phyloP scores from a whole-genome alignment of 306 rosid species.

The Prunus davidiana region DNA sequence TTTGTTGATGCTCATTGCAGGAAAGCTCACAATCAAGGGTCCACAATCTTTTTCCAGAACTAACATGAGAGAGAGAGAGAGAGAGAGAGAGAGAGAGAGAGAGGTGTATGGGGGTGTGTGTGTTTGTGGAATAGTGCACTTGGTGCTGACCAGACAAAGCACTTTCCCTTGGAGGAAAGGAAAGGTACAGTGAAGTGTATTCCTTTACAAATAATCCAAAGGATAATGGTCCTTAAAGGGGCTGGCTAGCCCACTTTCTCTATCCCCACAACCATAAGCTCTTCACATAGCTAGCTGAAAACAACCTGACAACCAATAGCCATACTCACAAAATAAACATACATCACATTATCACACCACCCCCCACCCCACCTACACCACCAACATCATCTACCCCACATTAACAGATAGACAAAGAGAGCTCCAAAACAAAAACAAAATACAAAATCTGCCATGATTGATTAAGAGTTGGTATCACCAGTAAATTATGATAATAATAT shows the following conservation, averaged over 20 bases:
- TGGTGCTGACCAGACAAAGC: conserved; percentile 53
- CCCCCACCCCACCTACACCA: conserved; percentile 18
- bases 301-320: conserved; percentile 35
- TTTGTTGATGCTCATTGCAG: conserved; percentile 24
- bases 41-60: conserved; percentile 24
- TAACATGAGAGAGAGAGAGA: conserved; percentile 30
- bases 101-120: not conserved
- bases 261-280: conserved; percentile 30
- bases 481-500: not conserved
- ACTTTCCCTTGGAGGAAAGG: conserved; percentile 34
- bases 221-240: conserved; percentile 39
- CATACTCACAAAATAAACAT: conserved; percentile 28
- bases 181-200: conserved; percentile 30
- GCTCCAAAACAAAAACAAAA: conserved; percentile 2
- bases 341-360: conserved; percentile 33
- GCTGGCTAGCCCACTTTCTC: conserved; percentile 41
- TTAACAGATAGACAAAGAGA: conserved; percentile 3
- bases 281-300: conserved; percentile 27
- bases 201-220: conserved; percentile 41
- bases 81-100: conserved; percentile 20
- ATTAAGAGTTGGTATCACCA: conserved; percentile 10
- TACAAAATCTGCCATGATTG: conserved; percentile 2
- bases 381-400: conserved; percentile 30
- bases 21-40: conserved; percentile 44
- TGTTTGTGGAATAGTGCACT: conserved; percentile 13